A percentile compares a stretch with the other conserved stretches of the same genome.
Conservation (phyloP, 179 eudicot genomes). For the Drosera spatulata region DNA sequence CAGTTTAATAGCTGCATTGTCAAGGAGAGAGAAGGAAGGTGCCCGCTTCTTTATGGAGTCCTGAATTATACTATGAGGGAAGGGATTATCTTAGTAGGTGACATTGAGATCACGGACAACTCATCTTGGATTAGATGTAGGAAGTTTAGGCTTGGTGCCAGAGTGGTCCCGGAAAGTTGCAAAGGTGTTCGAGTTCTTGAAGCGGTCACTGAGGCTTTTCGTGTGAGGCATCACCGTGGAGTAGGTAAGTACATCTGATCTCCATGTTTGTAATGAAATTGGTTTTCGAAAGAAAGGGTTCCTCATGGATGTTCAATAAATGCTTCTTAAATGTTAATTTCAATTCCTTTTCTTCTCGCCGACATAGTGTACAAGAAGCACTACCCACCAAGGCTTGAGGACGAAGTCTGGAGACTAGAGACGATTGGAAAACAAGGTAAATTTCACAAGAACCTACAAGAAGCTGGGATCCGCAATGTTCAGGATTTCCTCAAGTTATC, state of each 20-base stretch:
- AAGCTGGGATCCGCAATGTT: constrained; percentile 29
- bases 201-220: constrained; percentile 53
- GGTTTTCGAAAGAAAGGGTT: not conserved
- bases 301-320: not conserved
- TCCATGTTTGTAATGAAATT: not conserved
- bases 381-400: constrained; percentile 59
- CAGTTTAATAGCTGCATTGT: constrained; percentile 37
- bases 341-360: not conserved
- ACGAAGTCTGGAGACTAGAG: constrained; percentile 81
- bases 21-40: constrained; percentile 46
- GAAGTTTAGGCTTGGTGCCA: constrained; percentile 60
- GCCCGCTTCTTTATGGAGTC: constrained; percentile 59
- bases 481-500: constrained; percentile 60
- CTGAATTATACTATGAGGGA: constrained; percentile 36
- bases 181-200: constrained; percentile 23
- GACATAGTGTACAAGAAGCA: constrained; percentile 65
- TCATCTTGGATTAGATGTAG: constrained; percentile 72
- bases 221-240: constrained; percentile 77
- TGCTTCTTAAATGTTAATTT: not conserved
- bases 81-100: constrained; percentile 27
- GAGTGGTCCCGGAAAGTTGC: constrained; percentile 23
- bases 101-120: constrained; percentile 66
- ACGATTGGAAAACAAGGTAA: constrained; percentile 77
- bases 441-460: constrained; percentile 44
- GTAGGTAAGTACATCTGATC: constrained; percentile 39